Base-by-base conservation (phyloP, 805 yeast genomes). In the Zygoascus bituminiphila region DNA sequence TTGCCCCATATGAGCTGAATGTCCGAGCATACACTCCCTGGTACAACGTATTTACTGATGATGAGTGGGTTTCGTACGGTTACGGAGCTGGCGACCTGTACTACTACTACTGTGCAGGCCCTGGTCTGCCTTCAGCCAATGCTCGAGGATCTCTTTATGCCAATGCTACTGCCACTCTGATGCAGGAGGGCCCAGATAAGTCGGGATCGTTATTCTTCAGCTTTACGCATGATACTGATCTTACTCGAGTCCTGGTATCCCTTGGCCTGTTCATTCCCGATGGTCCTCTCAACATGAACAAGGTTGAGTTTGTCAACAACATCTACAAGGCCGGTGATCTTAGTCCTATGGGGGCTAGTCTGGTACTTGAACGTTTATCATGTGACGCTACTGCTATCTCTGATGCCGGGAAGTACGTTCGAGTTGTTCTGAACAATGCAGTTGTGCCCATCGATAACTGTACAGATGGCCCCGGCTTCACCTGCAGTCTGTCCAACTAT, bases 201-300 rank as follows among this genome's bases (percentile, higher is more conserved):
- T 70, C 54, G 5, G 57, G 58, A 4, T 59, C 72, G 50, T 58
- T 78, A 33, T 69, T 74, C 58, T 65, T 72, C 42, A 67, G 70
- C 20, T 78, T 78, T 59, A 64, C 74, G 15, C 84, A 79, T 62
- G 84, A 79, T 59, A 74, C 79, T 33, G 80, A 79, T 55, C 63
- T 78, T 40, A 74, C 74, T 49, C 63, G 70, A n/a, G 68, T 71
- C 55, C 69, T 73, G 42, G 63, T 77, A 22, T 72, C 78, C 4
- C 60, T 77, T 21, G 81, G 80, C 2, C 53, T 79, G 38, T 62
- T 71, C 21, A 61, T 61, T 40, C 71, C 74, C 9, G 67, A 61
- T 15, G 56, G 64, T 26, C 65, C 65, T 47, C 63, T 80, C 52
- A 70, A 77, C 6, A 57, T 67, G 21, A 41, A 43, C 41, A 19